These are phyloP conservation scores for Porpolomopsis calyptriformis DNA, from an alignment of 768 basidiomycete species.

Conservation along the genomic window DNA sequence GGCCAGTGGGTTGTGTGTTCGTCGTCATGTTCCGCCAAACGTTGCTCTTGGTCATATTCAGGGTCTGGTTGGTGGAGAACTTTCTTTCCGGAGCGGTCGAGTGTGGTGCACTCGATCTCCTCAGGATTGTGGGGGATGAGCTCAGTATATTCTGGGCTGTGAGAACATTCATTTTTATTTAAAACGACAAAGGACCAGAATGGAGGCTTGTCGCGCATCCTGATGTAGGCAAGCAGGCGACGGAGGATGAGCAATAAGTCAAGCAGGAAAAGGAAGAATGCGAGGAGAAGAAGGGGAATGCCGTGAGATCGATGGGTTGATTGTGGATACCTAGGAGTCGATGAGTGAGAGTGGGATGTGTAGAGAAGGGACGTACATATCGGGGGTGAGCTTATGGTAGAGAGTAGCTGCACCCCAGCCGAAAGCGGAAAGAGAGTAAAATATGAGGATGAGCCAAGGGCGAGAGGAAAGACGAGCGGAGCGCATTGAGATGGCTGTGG, in stretches of 20 bases:
- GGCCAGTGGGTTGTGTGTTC: too few relatives aligned
- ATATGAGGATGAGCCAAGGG: slow-evolving; percentile 44
- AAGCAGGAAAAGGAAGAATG: slow-evolving; percentile 27
- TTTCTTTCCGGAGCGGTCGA: slow-evolving; percentile 7
- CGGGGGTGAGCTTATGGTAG: slow-evolving; percentile 71
- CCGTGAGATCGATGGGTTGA: slow-evolving; percentile 55
- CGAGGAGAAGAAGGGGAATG: slow-evolving; percentile 33
- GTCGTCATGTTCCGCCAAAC: too few relatives aligned
- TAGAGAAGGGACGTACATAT: slow-evolving; percentile 49
- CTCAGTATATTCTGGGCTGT: slow-evolving; percentile 45
- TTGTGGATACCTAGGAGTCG: slow-evolving; percentile 52
- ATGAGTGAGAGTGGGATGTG: slow-evolving; percentile 10
- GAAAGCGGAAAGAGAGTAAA: slow-evolving; percentile 50
- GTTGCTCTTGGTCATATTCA: too few relatives aligned
- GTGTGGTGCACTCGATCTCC: slow-evolving; percentile 28
- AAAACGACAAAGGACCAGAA: slow-evolving; percentile 44
- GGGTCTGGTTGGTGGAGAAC: too few relatives aligned
- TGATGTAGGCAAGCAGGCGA: slow-evolving; percentile 43
- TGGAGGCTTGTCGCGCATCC: slow-evolving; percentile 32
- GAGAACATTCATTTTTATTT: slow-evolving; percentile 33
- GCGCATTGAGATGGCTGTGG: slow-evolving; percentile 66
- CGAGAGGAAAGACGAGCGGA: slow-evolving; percentile 64
- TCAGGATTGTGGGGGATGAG: slow-evolving; percentile 46
- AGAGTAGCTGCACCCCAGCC: slow-evolving; percentile 59
- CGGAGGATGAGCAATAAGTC: slow-evolving; percentile 43